These are phyloP conservation scores for Leishmania gerbilli DNA, from an alignment of 208 protist genomes.

Conservation along the genomic window DNA sequence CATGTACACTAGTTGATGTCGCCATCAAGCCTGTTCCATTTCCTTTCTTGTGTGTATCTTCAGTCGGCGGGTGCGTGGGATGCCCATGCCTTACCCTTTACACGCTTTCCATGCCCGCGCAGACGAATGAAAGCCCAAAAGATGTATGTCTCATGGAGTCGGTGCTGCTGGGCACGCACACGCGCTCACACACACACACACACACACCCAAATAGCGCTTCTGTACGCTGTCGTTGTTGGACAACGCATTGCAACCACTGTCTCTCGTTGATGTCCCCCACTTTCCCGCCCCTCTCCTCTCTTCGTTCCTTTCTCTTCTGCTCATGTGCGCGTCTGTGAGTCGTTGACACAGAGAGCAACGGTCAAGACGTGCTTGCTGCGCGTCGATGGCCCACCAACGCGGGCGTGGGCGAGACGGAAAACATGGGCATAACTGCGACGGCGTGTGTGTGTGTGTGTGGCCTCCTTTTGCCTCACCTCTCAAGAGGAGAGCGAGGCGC, in stretches of 20 bases:
- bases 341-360: background rate
- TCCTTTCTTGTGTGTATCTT: background rate
- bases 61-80: background rate
- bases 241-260: background rate
- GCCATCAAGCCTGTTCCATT: background rate
- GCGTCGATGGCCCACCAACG: background rate
- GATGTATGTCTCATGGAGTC: background rate
- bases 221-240: background rate
- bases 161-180: background rate
- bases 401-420: background rate
- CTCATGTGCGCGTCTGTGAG: background rate
- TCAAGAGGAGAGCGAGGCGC: background rate
- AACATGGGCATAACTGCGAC: background rate
- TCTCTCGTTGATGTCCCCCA: background rate
- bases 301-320: background rate
- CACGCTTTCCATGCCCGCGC: background rate
- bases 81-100: background rate
- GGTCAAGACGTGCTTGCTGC: background rate
- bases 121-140: background rate
- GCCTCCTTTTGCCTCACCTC: background rate
- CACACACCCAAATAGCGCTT: too few species aligned
- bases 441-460: background rate
- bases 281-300: background rate
- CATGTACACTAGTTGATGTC: slow-evolving; percentile 10
- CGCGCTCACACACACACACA: too few species aligned